These are phyloP conservation scores for Chaetomium strumarium DNA, from an alignment of 2,329 filamentous ascomycete genomes.

Conservation along the genomic window DNA sequence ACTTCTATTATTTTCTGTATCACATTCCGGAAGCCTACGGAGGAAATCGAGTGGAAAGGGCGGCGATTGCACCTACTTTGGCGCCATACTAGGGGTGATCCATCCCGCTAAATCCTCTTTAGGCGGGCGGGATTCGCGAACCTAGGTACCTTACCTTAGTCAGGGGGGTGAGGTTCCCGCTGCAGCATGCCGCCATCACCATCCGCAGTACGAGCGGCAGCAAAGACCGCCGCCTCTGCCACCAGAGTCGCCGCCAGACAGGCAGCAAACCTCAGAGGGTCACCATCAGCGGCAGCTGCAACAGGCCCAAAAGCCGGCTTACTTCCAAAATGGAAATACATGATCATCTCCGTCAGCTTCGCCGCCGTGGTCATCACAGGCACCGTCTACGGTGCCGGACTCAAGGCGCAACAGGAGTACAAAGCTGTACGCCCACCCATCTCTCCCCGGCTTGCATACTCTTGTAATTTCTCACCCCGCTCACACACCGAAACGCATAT, in stretches of 20 bases:
- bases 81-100: slow-evolving; percentile 24
- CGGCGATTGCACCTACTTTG: slow-evolving; percentile 17
- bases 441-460: background rate
- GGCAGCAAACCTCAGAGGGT: background rate
- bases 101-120: too few relatives aligned
- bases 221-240: background rate
- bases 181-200: background rate
- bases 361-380: slow-evolving; percentile 29
- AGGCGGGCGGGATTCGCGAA: too few relatives aligned
- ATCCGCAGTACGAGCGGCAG: background rate
- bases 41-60: background rate
- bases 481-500: background rate
- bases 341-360: slow-evolving; percentile 26
- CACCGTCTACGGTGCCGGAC: slow-evolving; percentile 30
- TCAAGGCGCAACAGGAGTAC: slow-evolving; percentile 29
- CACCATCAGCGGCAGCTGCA: background rate
- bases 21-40: background rate
- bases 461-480: background rate
- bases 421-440: slow-evolving; percentile 19
- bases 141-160: too few relatives aligned
- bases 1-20: background rate
- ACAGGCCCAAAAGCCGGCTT: background rate
- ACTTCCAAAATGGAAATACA: slow-evolving; percentile 18
- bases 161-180: background rate
- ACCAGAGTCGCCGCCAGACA: background rate